Percentiles rank a stretch among this genome's conserved stretches.
Conservation (phyloP, 2,329 filamentous ascomycete species). For the Westerdykella sp. region DNA sequence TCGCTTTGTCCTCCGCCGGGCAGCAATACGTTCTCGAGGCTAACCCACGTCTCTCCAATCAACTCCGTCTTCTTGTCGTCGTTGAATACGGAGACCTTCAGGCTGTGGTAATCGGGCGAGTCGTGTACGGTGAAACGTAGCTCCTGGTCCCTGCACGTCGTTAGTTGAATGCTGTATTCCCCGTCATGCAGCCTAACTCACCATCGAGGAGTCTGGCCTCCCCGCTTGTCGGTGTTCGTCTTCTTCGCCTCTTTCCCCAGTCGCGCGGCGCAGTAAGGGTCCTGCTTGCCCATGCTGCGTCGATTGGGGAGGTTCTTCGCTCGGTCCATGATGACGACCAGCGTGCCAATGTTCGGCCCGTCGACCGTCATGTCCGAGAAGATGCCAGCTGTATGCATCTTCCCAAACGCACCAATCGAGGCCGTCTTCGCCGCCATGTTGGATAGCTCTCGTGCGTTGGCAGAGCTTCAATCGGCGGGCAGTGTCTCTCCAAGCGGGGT, state of each 20-base stretch:
- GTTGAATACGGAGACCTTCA: constrained; percentile 95
- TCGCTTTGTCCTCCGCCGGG: constrained; percentile 89
- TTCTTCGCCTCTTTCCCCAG: constrained; percentile 97
- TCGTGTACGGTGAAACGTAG: constrained; percentile 94
- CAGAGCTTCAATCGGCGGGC: neutral
- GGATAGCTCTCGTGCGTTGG: neutral
- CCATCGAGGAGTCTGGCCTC: constrained; percentile 94
- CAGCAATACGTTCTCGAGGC: constrained; percentile 72
- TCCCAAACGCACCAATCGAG: constrained; percentile 38
- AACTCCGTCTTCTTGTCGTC: constrained; percentile 97
- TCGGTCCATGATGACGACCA: constrained; percentile 86
- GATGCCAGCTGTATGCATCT: constrained; percentile 81
- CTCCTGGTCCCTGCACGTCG: constrained; percentile 77
- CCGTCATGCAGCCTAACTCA: constrained; percentile 45
- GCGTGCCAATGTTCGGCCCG: constrained; percentile 85
- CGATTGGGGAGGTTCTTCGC: constrained; percentile 96
- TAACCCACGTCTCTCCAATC: constrained; percentile 90
- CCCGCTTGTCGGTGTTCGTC: constrained; percentile 86
- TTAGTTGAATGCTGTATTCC: constrained; percentile 9
- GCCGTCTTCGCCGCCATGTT: constrained; percentile 35
- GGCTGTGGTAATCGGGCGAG: constrained; percentile 88
- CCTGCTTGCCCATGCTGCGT: constrained; percentile 97
- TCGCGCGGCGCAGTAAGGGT: constrained; percentile 90
- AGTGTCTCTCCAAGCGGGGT: neutral
- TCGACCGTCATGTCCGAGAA: constrained; percentile 91